Conservation (phyloP, 371 early-diverging fungal species). For the Apophysomyces sp. region DNA sequence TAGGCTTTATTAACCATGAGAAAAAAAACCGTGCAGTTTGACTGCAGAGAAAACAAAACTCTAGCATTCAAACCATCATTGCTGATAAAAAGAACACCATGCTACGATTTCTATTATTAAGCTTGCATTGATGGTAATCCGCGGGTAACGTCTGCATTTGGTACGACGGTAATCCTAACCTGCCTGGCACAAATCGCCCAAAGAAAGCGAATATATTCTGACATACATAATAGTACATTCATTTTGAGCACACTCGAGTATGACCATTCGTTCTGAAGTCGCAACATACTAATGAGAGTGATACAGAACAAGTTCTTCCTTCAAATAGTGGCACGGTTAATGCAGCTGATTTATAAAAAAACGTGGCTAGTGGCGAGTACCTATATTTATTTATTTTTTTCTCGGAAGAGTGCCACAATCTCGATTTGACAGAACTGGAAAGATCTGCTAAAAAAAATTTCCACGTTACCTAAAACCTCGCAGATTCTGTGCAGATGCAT, state of each 20-base stretch:
- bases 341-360: background rate
- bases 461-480: background rate
- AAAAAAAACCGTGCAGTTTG: background rate
- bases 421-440: constrained; percentile 4
- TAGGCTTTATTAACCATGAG: too few relatives aligned
- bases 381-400: background rate
- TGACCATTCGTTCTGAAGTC: too few relatives aligned
- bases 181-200: background rate
- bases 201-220: background rate
- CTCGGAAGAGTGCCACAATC: background rate
- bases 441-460: background rate
- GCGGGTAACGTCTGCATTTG: background rate
- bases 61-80: background rate
- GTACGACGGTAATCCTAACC: background rate
- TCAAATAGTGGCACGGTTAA: background rate
- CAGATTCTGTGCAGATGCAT: background rate
- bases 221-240: too few relatives aligned
- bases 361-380: background rate
- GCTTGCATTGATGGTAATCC: background rate
- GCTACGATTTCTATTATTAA: background rate
- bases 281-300: background rate
- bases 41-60: background rate
- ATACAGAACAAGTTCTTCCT: background rate
- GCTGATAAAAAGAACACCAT: background rate
- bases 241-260: too few relatives aligned